Base-by-base conservation (phyloP, 2,329 filamentous ascomycete genomes). In the Microdochium bolleyi region DNA sequence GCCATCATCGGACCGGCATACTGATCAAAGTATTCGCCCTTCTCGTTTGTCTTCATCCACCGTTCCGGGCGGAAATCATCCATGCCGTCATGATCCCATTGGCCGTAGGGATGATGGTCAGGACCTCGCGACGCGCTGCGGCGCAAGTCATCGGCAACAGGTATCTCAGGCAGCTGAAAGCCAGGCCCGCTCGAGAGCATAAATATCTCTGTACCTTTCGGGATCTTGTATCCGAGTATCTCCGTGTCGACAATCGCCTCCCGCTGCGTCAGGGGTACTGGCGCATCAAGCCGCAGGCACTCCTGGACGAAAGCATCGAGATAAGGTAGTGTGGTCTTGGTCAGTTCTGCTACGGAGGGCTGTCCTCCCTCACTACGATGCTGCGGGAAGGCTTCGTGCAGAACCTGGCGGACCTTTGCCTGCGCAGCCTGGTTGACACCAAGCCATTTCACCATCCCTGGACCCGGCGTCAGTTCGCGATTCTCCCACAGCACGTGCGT, bases 301-400 rank as follows among this genome's bases (percentile, higher is more conserved):
- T 96, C 91, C 62, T 80, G 86, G 65, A 86, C 85, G 22, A 95
- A 82, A 30, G 89, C 89, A 63, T 88, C 83, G 48, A 94, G 80
- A 66, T 92, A 95, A 2, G 87, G 85, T 64, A 95, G 52, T 0
- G 25, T 41, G 2, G 41, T 55, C 24, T 59, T 59, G 34, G 48
- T 55, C 14, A 60, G 46, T 16, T 60, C 57, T 2, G 48, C 38
- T 2, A 50, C 50, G 2, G 48, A 53, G 2, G 58, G 59, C 22
- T 60, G 59, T 2, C 54, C 52, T 1, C 41, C 48, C 27, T 59
- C 50, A 1, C 13, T 48, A 14, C 41, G n/a, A 11, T 57, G 57
- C 8, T 41, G 50, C 2, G 52, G 9, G 49, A 56, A 59, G 3
- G 55, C 54, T 9, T 51, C 30, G n/a, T 48, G 51, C 25, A 61